phyloP scores from a whole-genome alignment of 2,329 filamentous ascomycete genomes.

The Chaetomiaceae sp. region DNA sequence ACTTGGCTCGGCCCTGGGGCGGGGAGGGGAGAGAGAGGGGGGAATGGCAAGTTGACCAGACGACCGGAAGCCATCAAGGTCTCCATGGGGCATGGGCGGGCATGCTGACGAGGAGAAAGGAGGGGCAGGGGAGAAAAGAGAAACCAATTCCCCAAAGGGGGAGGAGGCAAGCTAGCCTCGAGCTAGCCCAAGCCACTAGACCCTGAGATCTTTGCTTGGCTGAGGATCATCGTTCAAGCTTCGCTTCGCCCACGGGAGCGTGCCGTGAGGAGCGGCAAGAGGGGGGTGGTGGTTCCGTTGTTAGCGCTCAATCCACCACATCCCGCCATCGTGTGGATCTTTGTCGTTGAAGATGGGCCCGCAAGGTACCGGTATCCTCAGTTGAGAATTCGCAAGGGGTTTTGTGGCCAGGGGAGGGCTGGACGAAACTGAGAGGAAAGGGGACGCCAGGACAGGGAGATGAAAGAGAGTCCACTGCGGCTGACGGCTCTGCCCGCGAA shows the following conservation, averaged over 20 bases:
- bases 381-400: neutral
- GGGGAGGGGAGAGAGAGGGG: too few species aligned
- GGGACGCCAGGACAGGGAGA: neutral
- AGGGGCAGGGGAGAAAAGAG: neutral
- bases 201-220: neutral
- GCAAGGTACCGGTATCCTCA: neutral
- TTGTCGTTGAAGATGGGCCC: neutral
- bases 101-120: neutral
- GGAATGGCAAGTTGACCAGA: neutral
- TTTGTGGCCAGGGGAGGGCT: neutral
- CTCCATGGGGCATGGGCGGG: too few species aligned
- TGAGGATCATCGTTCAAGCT: neutral
- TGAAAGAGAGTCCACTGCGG: conserved; percentile 4
- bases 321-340: conserved; percentile 1
- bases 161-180: neutral
- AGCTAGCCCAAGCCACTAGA: conserved; percentile 1
- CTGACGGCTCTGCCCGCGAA: conserved; percentile 11
- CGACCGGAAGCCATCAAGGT: neutral
- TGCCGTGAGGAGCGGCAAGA: neutral
- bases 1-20: too few species aligned
- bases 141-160: neutral
- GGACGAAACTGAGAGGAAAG: neutral
- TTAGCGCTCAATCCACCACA: conserved; percentile 5
- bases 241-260: neutral
- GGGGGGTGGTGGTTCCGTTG: neutral